Evolutionary conservation across 2,329 filamentous ascomycete genomes (phyloP).

Genomic region (Calonectria montana): DNA sequence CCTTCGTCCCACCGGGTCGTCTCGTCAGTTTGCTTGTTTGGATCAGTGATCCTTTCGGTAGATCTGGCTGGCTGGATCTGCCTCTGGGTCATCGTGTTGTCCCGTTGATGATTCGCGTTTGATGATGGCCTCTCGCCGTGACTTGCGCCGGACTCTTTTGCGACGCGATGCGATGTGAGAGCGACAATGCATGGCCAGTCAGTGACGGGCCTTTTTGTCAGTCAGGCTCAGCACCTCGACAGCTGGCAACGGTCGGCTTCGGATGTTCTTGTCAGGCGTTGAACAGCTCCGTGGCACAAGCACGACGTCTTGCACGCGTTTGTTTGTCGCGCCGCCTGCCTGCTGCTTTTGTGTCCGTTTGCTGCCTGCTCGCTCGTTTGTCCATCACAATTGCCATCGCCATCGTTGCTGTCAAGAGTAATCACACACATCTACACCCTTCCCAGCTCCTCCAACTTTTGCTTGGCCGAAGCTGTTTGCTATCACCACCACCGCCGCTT

Average conservation of each 20-base stretch:
- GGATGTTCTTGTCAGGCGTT: slow-evolving; percentile 8
- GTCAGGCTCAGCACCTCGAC: slow-evolving; percentile 8
- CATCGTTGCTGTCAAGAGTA: slow-evolving; percentile 17
- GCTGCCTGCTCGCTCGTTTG: neutral
- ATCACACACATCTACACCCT: neutral
- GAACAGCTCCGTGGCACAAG: slow-evolving; percentile 10
- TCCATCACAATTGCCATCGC: slow-evolving; percentile 4
- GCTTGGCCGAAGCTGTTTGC: slow-evolving; percentile 2
- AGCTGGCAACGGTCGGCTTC: slow-evolving; percentile 14
- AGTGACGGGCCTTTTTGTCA: slow-evolving; percentile 2
- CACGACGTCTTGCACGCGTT: slow-evolving; percentile 22
- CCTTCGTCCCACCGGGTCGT: neutral
- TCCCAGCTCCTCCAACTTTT: neutral
- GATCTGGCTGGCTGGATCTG: neutral
- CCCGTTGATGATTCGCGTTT: slow-evolving; percentile 29
- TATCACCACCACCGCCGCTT: slow-evolving; percentile 11
- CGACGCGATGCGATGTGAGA: slow-evolving; percentile 10
- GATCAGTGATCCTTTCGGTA: slow-evolving; percentile 17
- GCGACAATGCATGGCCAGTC: neutral
- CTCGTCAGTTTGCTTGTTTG: slow-evolving; percentile 2
- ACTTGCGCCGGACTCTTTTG: slow-evolving; percentile 23
- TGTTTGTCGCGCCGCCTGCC: slow-evolving; percentile 6
- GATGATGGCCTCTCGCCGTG: slow-evolving; percentile 27
- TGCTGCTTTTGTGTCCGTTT: neutral
- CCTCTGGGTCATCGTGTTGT: slow-evolving; percentile 5